A percentile compares a stretch with the other conserved stretches of the same genome.
Conservation (phyloP, 2,329 filamentous ascomycete genomes). For the Pezicula rhizophila region DNA sequence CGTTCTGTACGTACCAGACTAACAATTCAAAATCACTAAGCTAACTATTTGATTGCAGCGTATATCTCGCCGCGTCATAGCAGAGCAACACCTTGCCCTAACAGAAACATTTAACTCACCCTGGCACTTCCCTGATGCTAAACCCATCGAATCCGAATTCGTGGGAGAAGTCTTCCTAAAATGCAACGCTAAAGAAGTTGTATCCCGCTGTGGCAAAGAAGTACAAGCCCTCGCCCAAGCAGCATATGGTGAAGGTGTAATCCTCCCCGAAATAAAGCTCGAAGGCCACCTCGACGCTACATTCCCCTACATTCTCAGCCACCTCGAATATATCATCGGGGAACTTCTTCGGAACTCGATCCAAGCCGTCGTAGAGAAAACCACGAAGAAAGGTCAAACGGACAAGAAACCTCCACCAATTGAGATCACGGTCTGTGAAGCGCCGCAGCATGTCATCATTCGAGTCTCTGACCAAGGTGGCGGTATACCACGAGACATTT, state of each 20-base stretch:
- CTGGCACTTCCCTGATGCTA: conserved; percentile 80
- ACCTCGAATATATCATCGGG: conserved; percentile 94
- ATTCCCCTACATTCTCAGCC: conserved; percentile 93
- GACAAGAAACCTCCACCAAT: conserved; percentile 64
- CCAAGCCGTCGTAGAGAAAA: conserved; percentile 80
- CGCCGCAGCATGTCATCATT: conserved; percentile 90
- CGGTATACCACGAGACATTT: conserved; percentile 76
- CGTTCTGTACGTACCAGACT: conserved; percentile 59
- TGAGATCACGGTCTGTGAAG: conserved; percentile 90
- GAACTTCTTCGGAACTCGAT: conserved; percentile 93
- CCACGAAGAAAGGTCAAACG: conserved; percentile 33
- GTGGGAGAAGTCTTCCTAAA: conserved; percentile 94
- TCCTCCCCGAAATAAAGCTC: conserved; percentile 75
- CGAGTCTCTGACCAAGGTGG: conserved; percentile 93
- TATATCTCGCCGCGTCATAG: conserved; percentile 92
- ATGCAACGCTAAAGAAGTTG: conserved; percentile 84
- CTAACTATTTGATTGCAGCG: conserved; percentile 45
- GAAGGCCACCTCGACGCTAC: conserved; percentile 82
- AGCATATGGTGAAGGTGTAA: conserved; percentile 65
- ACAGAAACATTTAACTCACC: conserved; percentile 90
- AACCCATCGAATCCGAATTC: conserved; percentile 68
- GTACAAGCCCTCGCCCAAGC: conserved; percentile 68
- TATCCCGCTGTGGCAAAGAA: conserved; percentile 73
- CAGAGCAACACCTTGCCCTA: conserved; percentile 91
- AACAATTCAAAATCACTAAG: neutral